Evolutionary conservation across 2,329 filamentous ascomycete genomes (phyloP), one percentile per base, ranked within the genome.

Genomic region (Xylaria sp.): DNA sequence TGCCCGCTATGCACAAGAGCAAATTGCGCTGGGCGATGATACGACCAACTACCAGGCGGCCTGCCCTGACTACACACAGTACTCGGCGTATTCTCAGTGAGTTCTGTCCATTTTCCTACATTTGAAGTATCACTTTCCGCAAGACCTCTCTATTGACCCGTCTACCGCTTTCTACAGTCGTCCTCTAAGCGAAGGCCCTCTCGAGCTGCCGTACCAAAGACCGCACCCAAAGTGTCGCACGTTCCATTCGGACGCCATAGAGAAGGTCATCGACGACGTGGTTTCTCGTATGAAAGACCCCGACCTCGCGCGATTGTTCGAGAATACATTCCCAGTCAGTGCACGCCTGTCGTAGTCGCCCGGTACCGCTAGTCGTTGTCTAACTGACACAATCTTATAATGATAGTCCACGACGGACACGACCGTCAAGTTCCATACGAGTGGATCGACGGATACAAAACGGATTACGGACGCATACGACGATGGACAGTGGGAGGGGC

Each of bases 221-320:
- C 96, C 96, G 2, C 88, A 90, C 36, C 83, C 85, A 64, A 87
- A 89, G 78, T 99, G 96, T 79, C 92, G 96, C 71, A 98, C 94
- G 0, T 99, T 98, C 81, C 88, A 89, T 64, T 98, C 94, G 0
- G 88, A 92, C 27, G 86, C 91, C 3, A 97, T 98, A 54, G 96
- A 99, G 79, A 86, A 92, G 75, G 92, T 98, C 60, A 98, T 99
- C 70, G 80, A 89, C 34, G 90, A 98, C 73, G 85, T 99, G 72
- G 96, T 91, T 5, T 85, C 88, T 32, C 90, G 89, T 61, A 92
- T 99, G 82, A 86, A 90, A 67, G 91, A 98, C 75, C 91, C 91
- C 17, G 96, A 98, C 75, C 87, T 99, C 12, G 95, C 95, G 3
- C 90, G 94, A 30, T 84, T 99, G 11, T 99, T 99, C 78, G 93